phyloP scores from a whole-genome alignment of 495 filamentous ascomycete species.

The Penicillium paxilli region DNA sequence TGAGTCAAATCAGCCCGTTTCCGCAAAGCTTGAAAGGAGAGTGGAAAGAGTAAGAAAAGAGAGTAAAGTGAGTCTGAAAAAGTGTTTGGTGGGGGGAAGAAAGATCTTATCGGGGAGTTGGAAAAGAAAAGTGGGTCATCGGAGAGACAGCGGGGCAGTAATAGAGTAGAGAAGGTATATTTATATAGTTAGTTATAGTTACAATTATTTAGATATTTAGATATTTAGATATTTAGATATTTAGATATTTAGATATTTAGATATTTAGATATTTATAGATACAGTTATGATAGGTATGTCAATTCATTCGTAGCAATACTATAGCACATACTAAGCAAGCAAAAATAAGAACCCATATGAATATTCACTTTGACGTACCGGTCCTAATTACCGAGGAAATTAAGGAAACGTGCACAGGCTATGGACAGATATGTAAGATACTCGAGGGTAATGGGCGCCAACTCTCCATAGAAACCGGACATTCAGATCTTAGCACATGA shows the following conservation, averaged over 20 bases:
- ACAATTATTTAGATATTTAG: too few species aligned
- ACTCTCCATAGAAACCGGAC: slow-evolving; percentile 18
- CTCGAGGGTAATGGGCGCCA: slow-evolving; percentile 20
- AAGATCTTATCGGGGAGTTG: slow-evolving; percentile 15
- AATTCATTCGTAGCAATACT: too few species aligned
- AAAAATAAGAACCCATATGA: not conserved
- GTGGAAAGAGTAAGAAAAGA: slow-evolving; percentile 9
- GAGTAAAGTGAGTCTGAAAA: slow-evolving; percentile 5
- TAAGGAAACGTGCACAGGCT: slow-evolving; percentile 6
- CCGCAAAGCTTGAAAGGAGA: too few species aligned
- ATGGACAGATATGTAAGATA: slow-evolving; percentile 26
- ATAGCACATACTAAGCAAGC: too few species aligned
- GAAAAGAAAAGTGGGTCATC: slow-evolving; percentile 20
- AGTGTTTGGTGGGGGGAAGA: slow-evolving; percentile 10
- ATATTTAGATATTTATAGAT: too few species aligned
- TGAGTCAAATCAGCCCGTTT: too few species aligned
- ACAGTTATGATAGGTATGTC: too few species aligned
- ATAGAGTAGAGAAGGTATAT: too few species aligned
- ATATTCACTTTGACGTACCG: not conserved
- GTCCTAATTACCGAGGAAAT: slow-evolving; percentile 6
- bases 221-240: too few species aligned
- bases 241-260: too few species aligned
- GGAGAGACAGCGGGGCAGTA: not conserved
- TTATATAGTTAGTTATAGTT: too few species aligned
- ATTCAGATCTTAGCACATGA: slow-evolving; percentile 28